Evolutionary conservation across 495 filamentous ascomycete species (phyloP).

Genomic region (Lepidopterella palustris): DNA sequence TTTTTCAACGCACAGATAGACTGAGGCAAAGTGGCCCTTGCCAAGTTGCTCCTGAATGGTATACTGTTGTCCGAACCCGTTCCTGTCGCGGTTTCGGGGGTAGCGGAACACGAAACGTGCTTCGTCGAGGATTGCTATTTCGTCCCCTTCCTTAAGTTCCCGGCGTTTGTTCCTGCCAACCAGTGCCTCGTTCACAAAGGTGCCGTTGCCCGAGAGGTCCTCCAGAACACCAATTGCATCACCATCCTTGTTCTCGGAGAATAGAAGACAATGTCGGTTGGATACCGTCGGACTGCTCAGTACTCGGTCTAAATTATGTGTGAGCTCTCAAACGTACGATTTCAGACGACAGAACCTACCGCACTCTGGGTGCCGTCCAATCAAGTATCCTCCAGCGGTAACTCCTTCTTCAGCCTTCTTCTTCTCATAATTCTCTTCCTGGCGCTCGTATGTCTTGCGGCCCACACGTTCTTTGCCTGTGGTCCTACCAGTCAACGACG

Average conservation of each 20-base stretch:
- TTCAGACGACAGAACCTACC: constrained; percentile 49
- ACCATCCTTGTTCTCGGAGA: constrained; percentile 78
- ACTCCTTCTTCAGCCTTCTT: constrained; percentile 48
- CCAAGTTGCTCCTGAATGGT: constrained; percentile 78
- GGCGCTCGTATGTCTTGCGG: constrained; percentile 38
- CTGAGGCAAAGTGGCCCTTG: constrained; percentile 94
- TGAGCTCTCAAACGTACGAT: constrained; percentile 2
- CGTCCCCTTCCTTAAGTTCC: constrained; percentile 80
- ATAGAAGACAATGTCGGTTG: constrained; percentile 88
- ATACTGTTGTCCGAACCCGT: constrained; percentile 80
- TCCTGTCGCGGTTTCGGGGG: constrained; percentile 65
- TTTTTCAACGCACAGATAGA: constrained; percentile 85
- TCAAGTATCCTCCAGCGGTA: constrained; percentile 77
- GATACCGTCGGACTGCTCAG: constrained; percentile 81
- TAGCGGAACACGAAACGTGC: constrained; percentile 88
- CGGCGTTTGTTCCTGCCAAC: constrained; percentile 88
- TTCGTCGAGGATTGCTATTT: constrained; percentile 76
- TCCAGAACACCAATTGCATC: constrained; percentile 76
- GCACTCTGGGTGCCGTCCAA: constrained; percentile 91
- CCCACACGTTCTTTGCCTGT: constrained; percentile 33
- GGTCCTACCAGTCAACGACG: constrained; percentile 31
- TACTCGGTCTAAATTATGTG: constrained; percentile 56
- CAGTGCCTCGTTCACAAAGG: constrained; percentile 86
- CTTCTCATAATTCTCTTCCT: constrained; percentile 54
- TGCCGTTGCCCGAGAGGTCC: constrained; percentile 93